Conservation (phyloP, 306 rosid genomes). For the Cicer judaicum region DNA sequence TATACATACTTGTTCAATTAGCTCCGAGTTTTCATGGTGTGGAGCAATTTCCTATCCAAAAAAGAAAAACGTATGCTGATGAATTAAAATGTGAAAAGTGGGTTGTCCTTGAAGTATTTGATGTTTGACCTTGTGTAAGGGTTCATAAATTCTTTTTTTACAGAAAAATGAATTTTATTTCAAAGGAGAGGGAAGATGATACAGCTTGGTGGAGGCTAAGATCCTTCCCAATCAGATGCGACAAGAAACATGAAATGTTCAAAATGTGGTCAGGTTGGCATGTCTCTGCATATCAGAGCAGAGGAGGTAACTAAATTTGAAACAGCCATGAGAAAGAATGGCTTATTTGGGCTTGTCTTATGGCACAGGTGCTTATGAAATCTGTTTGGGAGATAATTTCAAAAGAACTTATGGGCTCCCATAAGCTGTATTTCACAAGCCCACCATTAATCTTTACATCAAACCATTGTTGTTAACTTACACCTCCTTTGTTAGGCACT, state of each 20-base stretch:
- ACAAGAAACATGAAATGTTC: constrained; percentile 17
- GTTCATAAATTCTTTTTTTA: neutral
- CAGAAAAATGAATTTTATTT: neutral
- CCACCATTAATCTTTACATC: neutral
- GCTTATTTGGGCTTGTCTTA: no score
- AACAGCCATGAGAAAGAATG: constrained; percentile 1
- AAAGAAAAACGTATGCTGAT: neutral
- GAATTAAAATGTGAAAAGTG: constrained; percentile 11
- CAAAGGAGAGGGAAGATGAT: neutral
- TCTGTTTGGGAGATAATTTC: no score
- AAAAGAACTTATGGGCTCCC: no score
- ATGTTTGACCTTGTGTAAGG: constrained; percentile 21
- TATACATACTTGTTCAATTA: neutral
- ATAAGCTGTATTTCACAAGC: no score
- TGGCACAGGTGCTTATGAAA: no score
- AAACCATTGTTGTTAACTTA: constrained; percentile 3
- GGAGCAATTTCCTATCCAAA: neutral
- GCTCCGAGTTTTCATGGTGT: neutral
- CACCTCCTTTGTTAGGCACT: neutral
- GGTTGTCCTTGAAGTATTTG: constrained; percentile 27
- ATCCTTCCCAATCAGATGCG: neutral
- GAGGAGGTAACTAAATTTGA: neutral
- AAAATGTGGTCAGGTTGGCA: neutral
- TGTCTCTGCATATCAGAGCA: constrained; percentile 1
- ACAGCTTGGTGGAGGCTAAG: neutral